These are phyloP conservation scores for Biancaea sappan DNA, from an alignment of 306 rosid genomes.

Conservation along the genomic window DNA sequence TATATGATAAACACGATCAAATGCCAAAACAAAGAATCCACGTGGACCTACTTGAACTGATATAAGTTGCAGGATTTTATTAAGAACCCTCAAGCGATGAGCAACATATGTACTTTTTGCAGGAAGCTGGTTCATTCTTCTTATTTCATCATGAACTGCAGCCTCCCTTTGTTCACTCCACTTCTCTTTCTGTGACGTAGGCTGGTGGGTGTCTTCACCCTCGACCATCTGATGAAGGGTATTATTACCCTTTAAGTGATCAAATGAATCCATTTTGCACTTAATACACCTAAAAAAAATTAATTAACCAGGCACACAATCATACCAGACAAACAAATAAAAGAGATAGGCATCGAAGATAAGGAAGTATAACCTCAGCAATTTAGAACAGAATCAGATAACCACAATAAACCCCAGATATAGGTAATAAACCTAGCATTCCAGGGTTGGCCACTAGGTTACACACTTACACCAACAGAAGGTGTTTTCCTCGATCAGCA, in stretches of 20 bases:
- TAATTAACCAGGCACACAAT: background rate
- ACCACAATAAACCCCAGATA: slow-evolving; percentile 1
- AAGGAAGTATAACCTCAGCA: background rate
- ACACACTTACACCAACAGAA: background rate
- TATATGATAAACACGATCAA: background rate
- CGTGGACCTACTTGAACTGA: slow-evolving; percentile 58
- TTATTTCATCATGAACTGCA: slow-evolving; percentile 63
- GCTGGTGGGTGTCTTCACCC: slow-evolving; percentile 32
- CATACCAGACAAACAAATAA: slow-evolving; percentile 10
- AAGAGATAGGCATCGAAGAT: background rate
- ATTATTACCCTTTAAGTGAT: slow-evolving; percentile 31
- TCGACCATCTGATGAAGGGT: slow-evolving; percentile 49
- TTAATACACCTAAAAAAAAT: slow-evolving; percentile 14
- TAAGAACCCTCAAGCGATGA: slow-evolving; percentile 81
- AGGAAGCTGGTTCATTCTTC: slow-evolving; percentile 64
- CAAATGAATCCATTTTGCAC: slow-evolving; percentile 33
- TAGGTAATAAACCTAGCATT: background rate
- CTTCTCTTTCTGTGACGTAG: slow-evolving; percentile 43
- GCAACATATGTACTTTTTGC: slow-evolving; percentile 60
- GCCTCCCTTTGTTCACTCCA: slow-evolving; percentile 59
- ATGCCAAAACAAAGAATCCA: background rate
- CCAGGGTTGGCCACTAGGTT: background rate
- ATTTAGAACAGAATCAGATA: slow-evolving; percentile 8
- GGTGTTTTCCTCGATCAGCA: slow-evolving; percentile 10
- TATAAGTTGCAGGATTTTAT: slow-evolving; percentile 76